Evolutionary conservation across 805 yeast genomes (phyloP), one percentile per base, ranked within the genome.

Genomic region (Metschnikowia chrysomelidarum): DNA sequence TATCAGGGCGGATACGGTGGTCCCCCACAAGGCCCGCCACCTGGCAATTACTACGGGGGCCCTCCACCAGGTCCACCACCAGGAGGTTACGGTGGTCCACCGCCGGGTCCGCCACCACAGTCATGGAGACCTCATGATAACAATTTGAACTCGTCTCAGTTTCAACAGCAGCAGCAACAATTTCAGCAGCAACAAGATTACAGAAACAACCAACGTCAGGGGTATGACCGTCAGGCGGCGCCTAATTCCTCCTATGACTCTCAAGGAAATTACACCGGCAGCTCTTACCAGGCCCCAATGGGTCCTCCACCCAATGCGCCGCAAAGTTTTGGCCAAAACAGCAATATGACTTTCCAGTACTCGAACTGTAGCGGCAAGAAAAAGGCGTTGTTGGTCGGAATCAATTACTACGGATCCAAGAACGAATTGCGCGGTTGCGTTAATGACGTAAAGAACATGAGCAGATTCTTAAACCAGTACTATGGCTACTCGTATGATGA

Each of bases 331-430:
- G 64, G 64, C 10, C 60, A 56, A 34, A 59, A 62, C 41, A 42
- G 60, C 28, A 52, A 53, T 39, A 56, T 60, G 53, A 59, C 68
- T 4, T 66, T 53, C 50, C 80, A 78, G 53, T 80, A 80, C 57
- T 81, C 91, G 8, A 73, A 76, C 49, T 82, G 89, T 64, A 62
- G 75, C 4, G 94, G 95, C 10, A 67, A 69, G 21, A 73, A 78
- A 42, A 87, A 86, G 59, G 95, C 95, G 2, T 56, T 87, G 36
- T 53, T 85, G 32, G 69, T 87, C 38, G 95, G 95, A 9, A 80
- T 82, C 56, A 87, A 87, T 61, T 87, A 87, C 59, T 67, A 75
- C 41, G 88, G 88, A 5, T 61, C 81, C 3, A 58, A 56, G 31
- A 80, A 76, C 51, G 74, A 69, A 43, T 61, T 87, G 30, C 67